Base-by-base conservation (phyloP, 768 basidiomycete species). In the Boletus tomentosulus region DNA sequence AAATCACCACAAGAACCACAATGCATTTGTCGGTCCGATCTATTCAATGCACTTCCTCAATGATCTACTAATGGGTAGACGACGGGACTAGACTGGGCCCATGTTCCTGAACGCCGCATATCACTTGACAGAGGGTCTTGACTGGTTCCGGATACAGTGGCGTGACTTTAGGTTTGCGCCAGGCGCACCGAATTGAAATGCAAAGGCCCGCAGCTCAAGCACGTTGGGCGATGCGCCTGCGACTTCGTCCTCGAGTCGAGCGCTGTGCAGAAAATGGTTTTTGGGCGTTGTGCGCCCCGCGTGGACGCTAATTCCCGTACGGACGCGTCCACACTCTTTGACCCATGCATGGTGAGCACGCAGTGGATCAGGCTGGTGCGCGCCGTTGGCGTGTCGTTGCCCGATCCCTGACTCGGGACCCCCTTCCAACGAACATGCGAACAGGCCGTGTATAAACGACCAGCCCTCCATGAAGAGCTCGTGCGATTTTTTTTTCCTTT, bases 141-240 rank as follows among this genome's bases (percentile, higher is more conserved):
- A 22, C 41, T 46, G 25, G 48, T 27, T 38, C 43, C 43, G 16
- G 28, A 11, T n/a, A 1, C 31, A 16, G 28, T 31, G 19, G 22
- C 46, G 15, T 57, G 12, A 51, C 44, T 33, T 38, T 46, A 50
- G 15, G 57, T 48, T 51, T 44, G 19, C 38, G 54, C 56, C 54
- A 11, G n/a, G 19, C 6, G 13, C 31, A 2, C 2, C 16, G 30
- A 35, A 43, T 34, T 19, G 10, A 22, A 45, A 6, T 12, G 31
- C 47, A 19, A 47, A 30, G 37, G 37, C 30, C 28, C 37, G n/a
- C 25, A 13, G 16, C 39, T 1, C 15, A 37, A 16, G 34, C 27
- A 19, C 8, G 37, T 49, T 49, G 37, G 47, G 27, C 47, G 47
- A 25, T 33, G 13, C 22, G 8, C 19, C 22, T 33, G 46, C 33